Evolutionary conservation across 2,329 filamentous ascomycete species (phyloP).

Genomic region (Penicillium oxalicum): DNA sequence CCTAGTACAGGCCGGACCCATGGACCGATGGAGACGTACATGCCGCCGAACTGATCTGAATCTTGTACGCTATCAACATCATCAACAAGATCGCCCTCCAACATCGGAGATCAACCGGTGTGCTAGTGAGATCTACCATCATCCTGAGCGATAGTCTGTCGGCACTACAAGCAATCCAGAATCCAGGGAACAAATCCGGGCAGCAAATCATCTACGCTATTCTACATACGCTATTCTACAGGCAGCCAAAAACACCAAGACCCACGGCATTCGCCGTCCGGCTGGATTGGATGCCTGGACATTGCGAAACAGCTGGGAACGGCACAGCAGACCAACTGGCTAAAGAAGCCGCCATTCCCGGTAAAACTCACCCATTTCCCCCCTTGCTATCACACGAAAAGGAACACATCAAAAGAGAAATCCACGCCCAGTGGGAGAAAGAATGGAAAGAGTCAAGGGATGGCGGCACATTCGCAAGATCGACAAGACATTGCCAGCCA

Average conservation of each 20-base stretch:
- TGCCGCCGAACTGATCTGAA: slow-evolving; percentile 18
- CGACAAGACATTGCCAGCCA: background rate
- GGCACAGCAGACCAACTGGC: no score
- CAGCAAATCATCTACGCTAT: slow-evolving; percentile 17
- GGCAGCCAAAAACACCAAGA: slow-evolving; percentile 9
- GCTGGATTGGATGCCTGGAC: no score
- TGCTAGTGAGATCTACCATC: background rate
- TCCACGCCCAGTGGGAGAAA: slow-evolving; percentile 1
- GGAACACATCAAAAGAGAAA: background rate
- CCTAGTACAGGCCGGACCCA: slow-evolving; percentile 10
- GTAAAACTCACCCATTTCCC: background rate
- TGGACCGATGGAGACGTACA: slow-evolving; percentile 20
- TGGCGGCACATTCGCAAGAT: slow-evolving; percentile 2
- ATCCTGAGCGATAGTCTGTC: background rate
- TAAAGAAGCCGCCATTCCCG: background rate
- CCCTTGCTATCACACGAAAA: slow-evolving; percentile 2
- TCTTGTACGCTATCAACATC: slow-evolving; percentile 15
- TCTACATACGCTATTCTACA: slow-evolving; percentile 14
- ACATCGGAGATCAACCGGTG: background rate
- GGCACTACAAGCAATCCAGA: slow-evolving; percentile 9
- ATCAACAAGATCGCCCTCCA: slow-evolving; percentile 8
- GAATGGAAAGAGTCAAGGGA: slow-evolving; percentile 1
- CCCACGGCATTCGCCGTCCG: slow-evolving; percentile 6
- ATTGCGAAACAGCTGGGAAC: no score
- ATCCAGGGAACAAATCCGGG: slow-evolving; percentile 14